Evolutionary conservation across 1,284 basidiomycete species (phyloP), one percentile per base, ranked within the genome.

Genomic region (Rhodotorula glutinis): DNA sequence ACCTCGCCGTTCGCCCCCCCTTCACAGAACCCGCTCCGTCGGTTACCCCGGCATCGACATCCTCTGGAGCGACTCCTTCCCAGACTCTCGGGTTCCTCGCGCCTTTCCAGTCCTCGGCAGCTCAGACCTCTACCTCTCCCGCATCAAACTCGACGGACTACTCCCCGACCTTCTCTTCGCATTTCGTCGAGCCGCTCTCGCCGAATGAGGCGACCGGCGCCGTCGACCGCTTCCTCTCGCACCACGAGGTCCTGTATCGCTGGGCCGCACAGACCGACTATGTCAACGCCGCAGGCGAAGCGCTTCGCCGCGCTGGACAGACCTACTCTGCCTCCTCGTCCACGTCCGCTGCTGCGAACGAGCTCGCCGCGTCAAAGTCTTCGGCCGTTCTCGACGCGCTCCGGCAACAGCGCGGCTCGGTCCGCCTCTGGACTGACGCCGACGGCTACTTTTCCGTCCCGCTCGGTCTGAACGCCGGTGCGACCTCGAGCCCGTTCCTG

Each of bases 1-100:
- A 73, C 60, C 69, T 73, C 57, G 72, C 72, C 27, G 46, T 56
- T 5, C 59, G 64, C 29, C 67, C 66, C 3, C 72, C 72, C 16
- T 68, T 68, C 58, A 33, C 53, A 8, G 51, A 60, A 5, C 69
- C 66, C 2, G 25, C 51, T 9, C 29, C 57, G 38, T 38, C 47
- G 7, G 33, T 38, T 8, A 14, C 55, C 44, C 29, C 49, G 21
- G 43, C 47, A 5, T 33, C 63, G 13, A 25, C 61, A 17, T n/a
- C 49, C 19, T 17, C 55, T 19, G 14, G 38, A 25, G 19, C n/a
- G 7, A 1, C 43, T 14, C 1, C 38, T n/a, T 23, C 54, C 44
- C 40, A 25, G n/a, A 52, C 68, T 25, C 54, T 71, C 54, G 65
- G 63, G 46, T 71, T 41, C 61, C 56, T 69, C 47, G 52, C 63